Percentiles rank a stretch among this genome's conserved stretches.
phyloP scores from a whole-genome alignment of 768 basidiomycete genomes.

The Lenzites betulinus region DNA sequence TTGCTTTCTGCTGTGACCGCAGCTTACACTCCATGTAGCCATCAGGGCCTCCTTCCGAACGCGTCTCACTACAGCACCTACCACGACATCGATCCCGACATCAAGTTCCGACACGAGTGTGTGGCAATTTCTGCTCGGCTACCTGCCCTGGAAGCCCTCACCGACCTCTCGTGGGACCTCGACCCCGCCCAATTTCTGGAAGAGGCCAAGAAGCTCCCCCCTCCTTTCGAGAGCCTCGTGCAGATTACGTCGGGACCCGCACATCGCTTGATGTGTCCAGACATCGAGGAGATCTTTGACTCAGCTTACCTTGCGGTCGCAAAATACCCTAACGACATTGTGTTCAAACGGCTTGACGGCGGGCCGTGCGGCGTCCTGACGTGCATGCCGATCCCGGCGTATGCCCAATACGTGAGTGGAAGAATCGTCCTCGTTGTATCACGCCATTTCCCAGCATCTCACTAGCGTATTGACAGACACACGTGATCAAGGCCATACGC shows the following conservation, averaged over 20 bases:
- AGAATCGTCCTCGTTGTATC: not conserved
- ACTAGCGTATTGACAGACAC: not conserved
- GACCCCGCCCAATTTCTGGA: constrained; percentile 41
- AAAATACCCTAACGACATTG: constrained; percentile 43
- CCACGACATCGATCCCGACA: constrained; percentile 44
- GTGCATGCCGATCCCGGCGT: constrained; percentile 24
- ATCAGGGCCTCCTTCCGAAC: constrained; percentile 22
- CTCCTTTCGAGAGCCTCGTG: constrained; percentile 45
- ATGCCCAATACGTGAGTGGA: not conserved
- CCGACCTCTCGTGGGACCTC: constrained; percentile 43
- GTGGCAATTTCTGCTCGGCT: constrained; percentile 46
- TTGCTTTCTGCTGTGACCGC: too few relatives aligned
- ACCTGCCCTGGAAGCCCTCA: constrained; percentile 44
- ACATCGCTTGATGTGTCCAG: constrained; percentile 36
- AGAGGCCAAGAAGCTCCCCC: constrained; percentile 36
- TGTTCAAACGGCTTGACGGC: constrained; percentile 44
- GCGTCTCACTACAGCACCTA: constrained; percentile 40
- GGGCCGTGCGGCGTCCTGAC: constrained; percentile 41
- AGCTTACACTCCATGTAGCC: not conserved
- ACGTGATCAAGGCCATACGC: constrained; percentile 21
- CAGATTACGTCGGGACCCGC: constrained; percentile 39
- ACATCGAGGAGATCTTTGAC: constrained; percentile 46
- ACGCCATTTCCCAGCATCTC: not conserved
- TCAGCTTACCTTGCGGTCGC: constrained; percentile 45
- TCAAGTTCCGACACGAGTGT: constrained; percentile 48